Base-by-base conservation (phyloP, 1,284 basidiomycete species). In the Boletus albobrunnescens region DNA sequence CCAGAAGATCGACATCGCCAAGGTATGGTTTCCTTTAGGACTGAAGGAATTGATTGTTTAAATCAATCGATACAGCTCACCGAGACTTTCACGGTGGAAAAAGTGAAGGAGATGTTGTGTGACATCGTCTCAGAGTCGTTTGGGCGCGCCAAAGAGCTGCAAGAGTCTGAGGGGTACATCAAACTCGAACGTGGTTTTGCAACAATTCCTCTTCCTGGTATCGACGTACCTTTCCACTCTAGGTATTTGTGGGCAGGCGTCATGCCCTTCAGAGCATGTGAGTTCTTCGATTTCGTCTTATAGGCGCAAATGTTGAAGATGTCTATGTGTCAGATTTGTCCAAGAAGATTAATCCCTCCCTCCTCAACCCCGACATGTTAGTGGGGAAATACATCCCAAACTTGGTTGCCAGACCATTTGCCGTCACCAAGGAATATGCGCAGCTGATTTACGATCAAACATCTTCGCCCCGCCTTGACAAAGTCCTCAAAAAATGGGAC, bases 181-280 rank as follows among this genome's bases (percentile, higher is more conserved):
- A 88, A 88, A 58, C 84, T 99, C 46, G 94, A 99, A 65, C 88
- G 95, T 59, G 95, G 95, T 10, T 97, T 94, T 61, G 94, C 91
- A 0, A 94, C 93, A 9, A 96, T 97, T 54, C 94, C 94, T 46
- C 79, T 97, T 11, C 92, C 95, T 28, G 95, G 95, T 60, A 98
- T 99, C 61, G 95, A 99, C 61, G 95, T 99, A 11, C 95, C 96
- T 11, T 99, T 99, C 89, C 95, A 99, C 71, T 94, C 95, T 9
- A 37, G 46, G 58, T 98, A 98, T 73, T 81, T 99, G 38, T 94
- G 95, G 96, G 93, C 94, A 26, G 96, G 95, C 67, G 96, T 99
- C 41, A 82, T 98, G 82, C 93, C 92, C 4, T 95, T 95, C 87
- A 83, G 92, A 56, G 88, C 89, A 39, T 93, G 88, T 91, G 64